phyloP scores from a whole-genome alignment of 345 rosid genomes.

The Odontarrhena argentea region DNA sequence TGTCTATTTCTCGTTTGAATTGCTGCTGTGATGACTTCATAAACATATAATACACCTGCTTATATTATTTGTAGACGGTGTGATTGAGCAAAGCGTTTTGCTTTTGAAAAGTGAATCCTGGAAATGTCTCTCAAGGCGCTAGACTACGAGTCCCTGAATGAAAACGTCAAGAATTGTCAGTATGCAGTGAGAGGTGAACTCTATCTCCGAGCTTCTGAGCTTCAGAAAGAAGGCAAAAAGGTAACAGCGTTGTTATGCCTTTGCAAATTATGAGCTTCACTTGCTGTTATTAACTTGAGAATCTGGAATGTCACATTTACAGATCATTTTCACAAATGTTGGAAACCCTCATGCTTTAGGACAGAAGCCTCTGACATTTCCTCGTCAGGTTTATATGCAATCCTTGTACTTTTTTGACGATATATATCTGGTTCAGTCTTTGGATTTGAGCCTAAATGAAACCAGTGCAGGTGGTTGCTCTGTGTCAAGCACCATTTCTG shows the following conservation, averaged over 20 bases:
- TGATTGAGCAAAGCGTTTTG: conserved; percentile 6
- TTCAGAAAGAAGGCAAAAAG: conserved; percentile 99
- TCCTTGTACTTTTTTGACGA: not conserved
- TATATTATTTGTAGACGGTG: conserved; percentile 16
- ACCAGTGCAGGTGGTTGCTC: conserved; percentile 75
- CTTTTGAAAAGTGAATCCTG: not conserved
- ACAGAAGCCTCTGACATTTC: conserved; percentile 87
- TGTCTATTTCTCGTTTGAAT: not conserved
- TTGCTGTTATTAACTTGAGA: not conserved
- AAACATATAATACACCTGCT: conserved; percentile 3
- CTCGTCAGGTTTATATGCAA: conserved; percentile 72
- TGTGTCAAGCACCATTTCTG: conserved; percentile 94
- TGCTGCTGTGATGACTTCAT: conserved; percentile 10
- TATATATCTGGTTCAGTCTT: not conserved
- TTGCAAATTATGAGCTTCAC: conserved; percentile 9
- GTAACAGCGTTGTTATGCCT: conserved; percentile 38
- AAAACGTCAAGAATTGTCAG: conserved; percentile 93
- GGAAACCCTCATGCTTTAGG: conserved; percentile 98
- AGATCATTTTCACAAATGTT: conserved; percentile 96
- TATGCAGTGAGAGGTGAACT: conserved; percentile 95
- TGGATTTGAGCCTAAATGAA: conserved; percentile 26
- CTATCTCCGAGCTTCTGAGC: conserved; percentile 99
- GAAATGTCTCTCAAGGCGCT: conserved; percentile 67
- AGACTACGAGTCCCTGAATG: conserved; percentile 77
- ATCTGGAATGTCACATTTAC: conserved; percentile 31